These are phyloP conservation scores for Pilasporangium apinafurcum DNA, from an alignment of 352 stramenopile genomes.

Conservation along the genomic window DNA sequence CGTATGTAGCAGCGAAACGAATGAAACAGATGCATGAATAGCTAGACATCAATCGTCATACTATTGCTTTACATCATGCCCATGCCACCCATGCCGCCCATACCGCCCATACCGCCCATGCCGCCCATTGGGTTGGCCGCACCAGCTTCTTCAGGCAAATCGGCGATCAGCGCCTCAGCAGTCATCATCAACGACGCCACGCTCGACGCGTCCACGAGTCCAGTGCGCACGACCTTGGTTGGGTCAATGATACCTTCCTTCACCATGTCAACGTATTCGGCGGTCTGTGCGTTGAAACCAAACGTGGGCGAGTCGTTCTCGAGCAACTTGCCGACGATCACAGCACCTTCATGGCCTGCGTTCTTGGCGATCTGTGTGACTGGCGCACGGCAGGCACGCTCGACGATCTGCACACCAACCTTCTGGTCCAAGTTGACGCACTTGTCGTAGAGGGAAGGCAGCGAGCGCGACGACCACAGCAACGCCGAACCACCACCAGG, in stretches of 20 bases:
- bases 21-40: no score
- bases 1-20: no score
- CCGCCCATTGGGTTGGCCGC: slow-evolving; percentile 63
- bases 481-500: slow-evolving; percentile 97
- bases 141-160: slow-evolving; percentile 90
- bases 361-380: slow-evolving; percentile 98
- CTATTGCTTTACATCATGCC: slow-evolving; percentile 69
- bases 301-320: slow-evolving; percentile 90
- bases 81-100: slow-evolving; percentile 77
- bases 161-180: slow-evolving; percentile 97
- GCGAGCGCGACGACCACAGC: slow-evolving; percentile 93
- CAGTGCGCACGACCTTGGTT: slow-evolving; percentile 98
- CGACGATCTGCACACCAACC: slow-evolving; percentile 97
- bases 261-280: slow-evolving; percentile 98
- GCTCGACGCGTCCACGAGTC: slow-evolving; percentile 97
- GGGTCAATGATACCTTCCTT: slow-evolving; percentile 97
- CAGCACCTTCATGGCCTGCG: slow-evolving; percentile 96
- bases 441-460: slow-evolving; percentile 85
- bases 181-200: slow-evolving; percentile 99
- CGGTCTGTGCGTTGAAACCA: slow-evolving; percentile 98
- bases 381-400: slow-evolving; percentile 91
- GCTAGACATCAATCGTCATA: no score
- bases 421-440: slow-evolving; percentile 97
- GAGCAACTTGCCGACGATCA: slow-evolving; percentile 98
- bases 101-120: slow-evolving; percentile 71